Evolutionary conservation across 179 eudicot species (phyloP).

Genomic region (Silene noctiflora): DNA sequence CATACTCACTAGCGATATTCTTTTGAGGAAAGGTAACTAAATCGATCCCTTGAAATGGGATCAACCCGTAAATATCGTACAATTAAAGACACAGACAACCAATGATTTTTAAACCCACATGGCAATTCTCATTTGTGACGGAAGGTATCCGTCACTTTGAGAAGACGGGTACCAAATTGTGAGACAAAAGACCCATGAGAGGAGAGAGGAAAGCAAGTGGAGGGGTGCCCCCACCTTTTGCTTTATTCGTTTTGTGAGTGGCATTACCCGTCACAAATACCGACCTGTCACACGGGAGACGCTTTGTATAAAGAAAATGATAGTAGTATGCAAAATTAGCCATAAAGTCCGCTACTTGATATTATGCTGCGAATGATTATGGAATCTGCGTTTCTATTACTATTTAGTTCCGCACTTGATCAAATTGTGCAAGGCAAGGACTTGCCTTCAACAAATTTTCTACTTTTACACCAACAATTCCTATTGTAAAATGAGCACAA

Average conservation of each 20-base stretch:
- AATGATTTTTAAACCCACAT: no score
- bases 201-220: no score
- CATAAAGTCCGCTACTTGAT: background rate
- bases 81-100: background rate
- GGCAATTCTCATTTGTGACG: no score
- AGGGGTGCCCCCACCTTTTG: no score
- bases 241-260: no score
- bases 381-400: slow-evolving; percentile 28
- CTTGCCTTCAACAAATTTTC: background rate
- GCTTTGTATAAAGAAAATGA: background rate
- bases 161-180: no score
- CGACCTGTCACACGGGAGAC: no score
- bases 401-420: slow-evolving; percentile 14
- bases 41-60: background rate
- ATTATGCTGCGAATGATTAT: background rate
- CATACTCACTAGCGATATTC: background rate
- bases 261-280: no score
- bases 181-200: no score
- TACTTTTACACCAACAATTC: no score
- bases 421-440: background rate
- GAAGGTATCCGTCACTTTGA: no score
- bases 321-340: background rate
- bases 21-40: background rate
- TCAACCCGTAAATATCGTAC: background rate
- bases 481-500: no score